Evolutionary conservation across 2,329 filamentous ascomycete species (phyloP).

Genomic region (Corynespora cassiicola): DNA sequence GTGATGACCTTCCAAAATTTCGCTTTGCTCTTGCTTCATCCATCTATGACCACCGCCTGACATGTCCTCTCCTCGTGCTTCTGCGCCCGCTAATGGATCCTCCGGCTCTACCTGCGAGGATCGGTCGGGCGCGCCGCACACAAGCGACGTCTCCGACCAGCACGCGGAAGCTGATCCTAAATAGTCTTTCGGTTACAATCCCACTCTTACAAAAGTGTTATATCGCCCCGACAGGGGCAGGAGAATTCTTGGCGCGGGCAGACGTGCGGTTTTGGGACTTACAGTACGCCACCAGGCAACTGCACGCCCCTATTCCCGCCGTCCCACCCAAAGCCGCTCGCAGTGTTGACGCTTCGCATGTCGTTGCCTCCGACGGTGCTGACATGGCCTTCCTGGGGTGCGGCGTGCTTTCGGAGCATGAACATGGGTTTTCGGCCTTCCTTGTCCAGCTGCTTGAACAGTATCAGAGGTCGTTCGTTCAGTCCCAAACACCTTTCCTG

Average conservation of each 20-base stretch:
- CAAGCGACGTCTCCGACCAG: not conserved
- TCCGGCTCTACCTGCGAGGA: slow-evolving; percentile 6
- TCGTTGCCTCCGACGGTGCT: slow-evolving; percentile 47
- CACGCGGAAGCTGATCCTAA: slow-evolving; percentile 4
- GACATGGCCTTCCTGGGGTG: slow-evolving; percentile 55
- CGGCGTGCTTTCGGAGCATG: slow-evolving; percentile 81
- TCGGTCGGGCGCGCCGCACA: slow-evolving; percentile 1
- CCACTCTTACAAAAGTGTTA: slow-evolving; percentile 4
- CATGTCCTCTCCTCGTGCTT: no score
- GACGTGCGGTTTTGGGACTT: slow-evolving; percentile 12
- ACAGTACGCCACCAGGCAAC: slow-evolving; percentile 41
- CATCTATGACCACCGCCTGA: no score
- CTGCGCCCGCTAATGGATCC: no score
- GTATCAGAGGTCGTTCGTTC: slow-evolving; percentile 90
- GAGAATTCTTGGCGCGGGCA: slow-evolving; percentile 1
- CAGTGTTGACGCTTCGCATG: slow-evolving; percentile 20
- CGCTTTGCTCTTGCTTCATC: no score
- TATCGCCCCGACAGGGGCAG: slow-evolving; percentile 1
- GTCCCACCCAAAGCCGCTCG: slow-evolving; percentile 23
- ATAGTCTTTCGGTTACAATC: slow-evolving; percentile 1
- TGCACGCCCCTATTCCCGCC: slow-evolving; percentile 29
- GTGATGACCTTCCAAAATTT: no score
- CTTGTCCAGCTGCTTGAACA: slow-evolving; percentile 97
- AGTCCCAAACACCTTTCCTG: slow-evolving; percentile 92
- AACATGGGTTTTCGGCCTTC: slow-evolving; percentile 99